phyloP scores from a whole-genome alignment of 2,329 filamentous ascomycete species.

The Trichoderma koningii region DNA sequence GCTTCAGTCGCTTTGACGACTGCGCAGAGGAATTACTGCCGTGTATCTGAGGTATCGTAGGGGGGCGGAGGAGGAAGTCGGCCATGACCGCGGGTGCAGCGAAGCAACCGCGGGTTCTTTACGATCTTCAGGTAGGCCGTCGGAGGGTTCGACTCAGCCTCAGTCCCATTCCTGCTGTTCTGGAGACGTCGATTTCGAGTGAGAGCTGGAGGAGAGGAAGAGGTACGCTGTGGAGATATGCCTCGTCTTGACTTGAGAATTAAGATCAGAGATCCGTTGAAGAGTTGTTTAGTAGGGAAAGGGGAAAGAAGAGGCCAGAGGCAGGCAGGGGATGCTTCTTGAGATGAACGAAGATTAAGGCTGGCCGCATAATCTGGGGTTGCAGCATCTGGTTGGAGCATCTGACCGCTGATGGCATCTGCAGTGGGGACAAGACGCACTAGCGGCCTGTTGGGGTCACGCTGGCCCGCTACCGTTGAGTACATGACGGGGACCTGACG shows the following conservation, averaged over 20 bases:
- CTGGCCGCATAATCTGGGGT: background rate
- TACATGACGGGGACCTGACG: too few relatives aligned
- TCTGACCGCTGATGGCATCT: constrained; percentile 27
- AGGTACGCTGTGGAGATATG: background rate
- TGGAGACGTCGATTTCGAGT: background rate
- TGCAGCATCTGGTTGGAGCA: constrained; percentile 21
- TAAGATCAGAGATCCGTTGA: too few relatives aligned
- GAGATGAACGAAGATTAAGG: too few relatives aligned
- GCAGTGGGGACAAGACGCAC: constrained; percentile 8
- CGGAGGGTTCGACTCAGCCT: constrained; percentile 11
- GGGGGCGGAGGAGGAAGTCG: constrained; percentile 36
- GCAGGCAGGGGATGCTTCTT: constrained; percentile 1
- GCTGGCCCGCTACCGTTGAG: background rate
- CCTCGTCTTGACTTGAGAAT: background rate
- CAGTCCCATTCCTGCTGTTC: constrained; percentile 12
- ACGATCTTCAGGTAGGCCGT: constrained; percentile 16
- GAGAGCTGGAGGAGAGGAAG: background rate
- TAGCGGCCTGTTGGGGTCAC: constrained; percentile 1
- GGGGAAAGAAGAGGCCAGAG: background rate
- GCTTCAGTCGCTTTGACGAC: constrained; percentile 32
- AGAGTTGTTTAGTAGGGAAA: background rate
- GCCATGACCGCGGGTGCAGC: constrained; percentile 31
- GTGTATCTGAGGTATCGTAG: constrained; percentile 32
- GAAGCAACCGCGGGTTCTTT: background rate
- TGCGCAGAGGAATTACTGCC: constrained; percentile 31